Evolutionary conservation across 1,139 yeast species (phyloP).

Genomic region (Kodamaea arcana): DNA sequence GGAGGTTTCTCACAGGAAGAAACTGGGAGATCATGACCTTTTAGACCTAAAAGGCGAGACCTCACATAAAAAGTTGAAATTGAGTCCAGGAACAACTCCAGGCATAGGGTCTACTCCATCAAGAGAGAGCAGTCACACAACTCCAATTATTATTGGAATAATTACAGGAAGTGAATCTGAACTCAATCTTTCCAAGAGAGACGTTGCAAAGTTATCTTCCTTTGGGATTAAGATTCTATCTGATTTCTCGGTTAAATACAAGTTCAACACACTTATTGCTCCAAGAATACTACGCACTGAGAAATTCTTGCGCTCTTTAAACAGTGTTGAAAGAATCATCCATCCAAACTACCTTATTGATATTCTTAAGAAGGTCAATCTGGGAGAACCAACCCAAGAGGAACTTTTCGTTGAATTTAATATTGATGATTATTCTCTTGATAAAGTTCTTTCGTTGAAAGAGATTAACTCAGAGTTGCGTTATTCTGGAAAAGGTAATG

Average conservation of each 20-base stretch:
- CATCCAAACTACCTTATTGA: slow-evolving; percentile 47
- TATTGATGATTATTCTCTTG: slow-evolving; percentile 33
- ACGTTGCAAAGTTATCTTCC: slow-evolving; percentile 21
- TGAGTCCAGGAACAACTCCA: background rate
- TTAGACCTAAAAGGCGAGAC: background rate
- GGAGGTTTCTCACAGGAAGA: slow-evolving; percentile 6
- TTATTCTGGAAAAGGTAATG: slow-evolving; percentile 10
- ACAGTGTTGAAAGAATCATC: slow-evolving; percentile 35
- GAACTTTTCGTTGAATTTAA: slow-evolving; percentile 19
- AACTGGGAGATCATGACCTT: slow-evolving; percentile 1
- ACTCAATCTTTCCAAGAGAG: slow-evolving; percentile 34
- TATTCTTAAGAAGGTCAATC: slow-evolving; percentile 25
- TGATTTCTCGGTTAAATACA: slow-evolving; percentile 22
- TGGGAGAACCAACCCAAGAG: slow-evolving; percentile 15
- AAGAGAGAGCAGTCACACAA: too few relatives aligned
- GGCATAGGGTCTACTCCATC: background rate
- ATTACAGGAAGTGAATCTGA: slow-evolving; percentile 62
- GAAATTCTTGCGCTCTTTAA: slow-evolving; percentile 59
- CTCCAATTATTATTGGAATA: slow-evolving; percentile 36
- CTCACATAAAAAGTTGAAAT: background rate
- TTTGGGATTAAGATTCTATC: slow-evolving; percentile 42
- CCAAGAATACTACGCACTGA: slow-evolving; percentile 81
- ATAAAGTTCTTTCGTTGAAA: slow-evolving; percentile 26
- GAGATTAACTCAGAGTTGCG: slow-evolving; percentile 36
- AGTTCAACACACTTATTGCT: slow-evolving; percentile 56